Conservation (phyloP, 495 filamentous ascomycete genomes). For the Talaromyces proteolyticus region DNA sequence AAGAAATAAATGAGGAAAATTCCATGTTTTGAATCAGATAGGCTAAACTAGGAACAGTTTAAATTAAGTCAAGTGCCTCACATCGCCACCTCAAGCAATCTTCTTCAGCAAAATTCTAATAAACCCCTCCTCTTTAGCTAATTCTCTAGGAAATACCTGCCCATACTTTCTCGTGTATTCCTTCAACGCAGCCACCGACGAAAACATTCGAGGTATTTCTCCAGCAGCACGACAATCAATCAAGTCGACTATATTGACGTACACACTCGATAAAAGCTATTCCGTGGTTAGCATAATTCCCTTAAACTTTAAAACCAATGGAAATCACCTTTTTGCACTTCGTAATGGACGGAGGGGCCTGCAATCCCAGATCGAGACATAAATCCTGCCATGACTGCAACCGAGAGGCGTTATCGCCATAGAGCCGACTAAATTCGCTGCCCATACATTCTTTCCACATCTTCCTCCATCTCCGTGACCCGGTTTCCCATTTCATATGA, state of each 20-base stretch:
- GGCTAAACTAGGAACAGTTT: too few species aligned
- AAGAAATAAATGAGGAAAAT: too few species aligned
- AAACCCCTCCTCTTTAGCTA: constrained; percentile 34
- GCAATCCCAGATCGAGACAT: constrained; percentile 26
- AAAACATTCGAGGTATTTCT: constrained; percentile 23
- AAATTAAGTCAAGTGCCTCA: too few species aligned
- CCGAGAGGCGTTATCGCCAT: constrained; percentile 8
- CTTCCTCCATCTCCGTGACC: constrained; percentile 12
- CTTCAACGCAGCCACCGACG: constrained; percentile 19
- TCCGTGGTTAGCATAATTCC: neutral
- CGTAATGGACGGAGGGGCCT: constrained; percentile 20
- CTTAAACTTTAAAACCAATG: neutral
- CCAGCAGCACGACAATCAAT: constrained; percentile 34
- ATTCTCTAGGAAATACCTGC: constrained; percentile 24
- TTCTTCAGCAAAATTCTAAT: constrained; percentile 32
- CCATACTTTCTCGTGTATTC: constrained; percentile 25
- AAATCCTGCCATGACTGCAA: constrained; percentile 21
- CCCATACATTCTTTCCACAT: constrained; percentile 16
- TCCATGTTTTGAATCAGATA: too few species aligned
- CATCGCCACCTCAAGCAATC: too few species aligned
- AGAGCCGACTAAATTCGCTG: constrained; percentile 15
- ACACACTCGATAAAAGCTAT: constrained; percentile 20
- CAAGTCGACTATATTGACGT: constrained; percentile 49
- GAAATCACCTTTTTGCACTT: constrained; percentile 34
- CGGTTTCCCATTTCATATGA: constrained; percentile 14